Conservation (phyloP, 805 yeast species). For the Teunomyces funiuensis region DNA sequence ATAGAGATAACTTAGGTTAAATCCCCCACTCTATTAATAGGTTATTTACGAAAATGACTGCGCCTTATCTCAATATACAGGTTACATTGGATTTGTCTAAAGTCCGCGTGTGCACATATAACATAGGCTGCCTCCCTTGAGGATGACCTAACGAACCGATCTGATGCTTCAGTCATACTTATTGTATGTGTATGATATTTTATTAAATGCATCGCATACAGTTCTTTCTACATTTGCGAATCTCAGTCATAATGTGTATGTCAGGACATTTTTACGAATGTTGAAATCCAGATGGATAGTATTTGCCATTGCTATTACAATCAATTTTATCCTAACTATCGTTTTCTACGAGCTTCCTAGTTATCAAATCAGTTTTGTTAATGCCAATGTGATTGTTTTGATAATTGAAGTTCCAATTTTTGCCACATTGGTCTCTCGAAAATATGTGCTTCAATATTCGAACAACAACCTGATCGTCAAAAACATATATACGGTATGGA, state of each 20-base stretch:
- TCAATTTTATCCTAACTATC: neutral
- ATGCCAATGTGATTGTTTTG: neutral
- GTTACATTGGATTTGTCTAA: too few relatives aligned
- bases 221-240: neutral
- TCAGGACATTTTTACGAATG: neutral
- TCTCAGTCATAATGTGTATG: neutral
- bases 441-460: neutral
- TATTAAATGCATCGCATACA: constrained; percentile 1
- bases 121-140: too few relatives aligned
- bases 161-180: too few relatives aligned
- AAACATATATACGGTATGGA: neutral
- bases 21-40: too few relatives aligned
- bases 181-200: constrained; percentile 7
- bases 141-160: too few relatives aligned
- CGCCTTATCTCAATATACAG: too few relatives aligned
- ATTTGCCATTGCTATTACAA: neutral
- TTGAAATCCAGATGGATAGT: neutral
- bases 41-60: too few relatives aligned
- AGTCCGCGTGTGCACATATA: too few relatives aligned
- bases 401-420: neutral
- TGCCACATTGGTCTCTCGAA: neutral
- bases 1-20: too few relatives aligned
- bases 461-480: neutral
- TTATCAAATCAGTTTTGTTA: neutral
- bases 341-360: neutral